Evolutionary conservation across 345 rosid species (phyloP).

Genomic region (Cardamine occulta): DNA sequence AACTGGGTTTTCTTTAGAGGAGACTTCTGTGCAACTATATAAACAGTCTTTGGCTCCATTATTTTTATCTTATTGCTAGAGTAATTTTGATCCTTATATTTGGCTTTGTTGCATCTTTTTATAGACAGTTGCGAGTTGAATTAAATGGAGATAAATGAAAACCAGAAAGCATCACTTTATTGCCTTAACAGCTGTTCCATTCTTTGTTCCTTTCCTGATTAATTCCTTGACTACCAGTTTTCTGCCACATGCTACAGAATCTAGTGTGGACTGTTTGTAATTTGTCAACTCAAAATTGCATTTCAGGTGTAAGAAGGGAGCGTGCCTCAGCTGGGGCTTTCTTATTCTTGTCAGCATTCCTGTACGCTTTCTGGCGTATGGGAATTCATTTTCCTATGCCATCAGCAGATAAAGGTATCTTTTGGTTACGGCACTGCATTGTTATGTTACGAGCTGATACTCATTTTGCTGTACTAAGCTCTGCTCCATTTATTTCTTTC

Average conservation of each 20-base stretch:
- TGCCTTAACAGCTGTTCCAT: conserved; percentile 10
- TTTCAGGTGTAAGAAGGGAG: conserved; percentile 78
- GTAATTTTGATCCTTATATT: not conserved
- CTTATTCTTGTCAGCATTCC: conserved; percentile 77
- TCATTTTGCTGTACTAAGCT: not conserved
- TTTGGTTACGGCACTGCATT: not conserved
- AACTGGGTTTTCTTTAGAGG: not conserved
- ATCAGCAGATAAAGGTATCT: conserved; percentile 77
- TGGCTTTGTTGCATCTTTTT: not conserved
- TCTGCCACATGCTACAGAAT: not conserved
- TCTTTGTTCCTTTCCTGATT: not conserved
- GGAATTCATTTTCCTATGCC: conserved; percentile 98
- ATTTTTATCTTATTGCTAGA: not conserved
- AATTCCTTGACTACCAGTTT: conserved; percentile 1
- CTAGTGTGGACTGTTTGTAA: conserved; percentile 6
- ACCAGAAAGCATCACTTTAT: not conserved
- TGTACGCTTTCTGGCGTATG: conserved; percentile 97
- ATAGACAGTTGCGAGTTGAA: not conserved
- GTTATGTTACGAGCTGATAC: conserved; percentile 1
- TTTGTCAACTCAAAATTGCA: not conserved
- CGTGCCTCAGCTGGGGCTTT: conserved; percentile 86
- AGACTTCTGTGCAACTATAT: not conserved
- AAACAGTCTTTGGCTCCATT: conserved; percentile 1
- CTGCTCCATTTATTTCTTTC: not conserved
- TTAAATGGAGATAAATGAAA: conserved; percentile 3